Conservation (phyloP, 257 asterid species). For the Dorcoceras hygrometricum region DNA sequence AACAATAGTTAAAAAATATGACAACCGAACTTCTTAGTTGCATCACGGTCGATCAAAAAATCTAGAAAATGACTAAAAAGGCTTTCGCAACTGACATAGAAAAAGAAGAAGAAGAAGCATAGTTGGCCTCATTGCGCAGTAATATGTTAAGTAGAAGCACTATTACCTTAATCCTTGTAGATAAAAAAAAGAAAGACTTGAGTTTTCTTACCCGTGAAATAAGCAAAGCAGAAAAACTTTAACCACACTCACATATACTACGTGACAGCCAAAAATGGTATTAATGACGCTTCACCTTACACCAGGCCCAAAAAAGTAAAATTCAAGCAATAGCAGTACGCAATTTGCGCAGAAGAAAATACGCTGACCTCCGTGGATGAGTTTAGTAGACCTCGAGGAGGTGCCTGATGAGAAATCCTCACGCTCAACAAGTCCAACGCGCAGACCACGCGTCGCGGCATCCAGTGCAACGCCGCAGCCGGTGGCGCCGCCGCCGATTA, state of each 20-base stretch:
- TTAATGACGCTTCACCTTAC: conserved; percentile 23
- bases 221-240: conserved; percentile 21
- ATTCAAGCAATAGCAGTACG: conserved; percentile 24
- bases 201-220: conserved; percentile 35
- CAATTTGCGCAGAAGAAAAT: conserved; percentile 6
- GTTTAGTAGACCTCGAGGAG: conserved; percentile 92
- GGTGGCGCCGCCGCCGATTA: conserved; percentile 95
- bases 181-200: conserved; percentile 8
- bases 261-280: conserved; percentile 24
- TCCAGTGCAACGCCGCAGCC: conserved; percentile 95
- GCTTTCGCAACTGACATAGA: conserved; percentile 1
- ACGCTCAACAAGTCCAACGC: conserved; percentile 95
- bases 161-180: not conserved
- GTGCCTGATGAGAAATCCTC: conserved; percentile 95
- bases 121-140: conserved; percentile 1
- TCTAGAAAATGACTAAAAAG: conserved; percentile 6
- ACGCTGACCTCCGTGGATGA: conserved; percentile 90
- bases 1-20: conserved; percentile 3
- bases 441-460: conserved; percentile 94
- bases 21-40: conserved; percentile 3
- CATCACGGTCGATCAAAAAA: not conserved
- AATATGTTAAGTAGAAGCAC: no score
- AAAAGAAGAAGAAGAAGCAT: no score
- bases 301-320: conserved; percentile 27
- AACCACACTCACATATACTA: conserved; percentile 27